Base-by-base conservation (phyloP, 345 rosid species). In the Fremontodendron californicum region DNA sequence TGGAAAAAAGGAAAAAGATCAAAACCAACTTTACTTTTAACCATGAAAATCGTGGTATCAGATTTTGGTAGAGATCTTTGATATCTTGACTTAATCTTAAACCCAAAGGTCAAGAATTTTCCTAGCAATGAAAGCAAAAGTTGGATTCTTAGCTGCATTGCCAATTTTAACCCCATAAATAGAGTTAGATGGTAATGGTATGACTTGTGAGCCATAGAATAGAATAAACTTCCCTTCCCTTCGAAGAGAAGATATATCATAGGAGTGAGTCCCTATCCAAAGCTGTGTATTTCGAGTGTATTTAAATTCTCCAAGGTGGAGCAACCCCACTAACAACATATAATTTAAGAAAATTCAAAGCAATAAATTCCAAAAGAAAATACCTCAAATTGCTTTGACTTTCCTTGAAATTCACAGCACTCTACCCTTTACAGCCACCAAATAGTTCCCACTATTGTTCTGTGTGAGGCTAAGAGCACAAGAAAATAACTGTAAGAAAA, bases 241-340 rank as follows among this genome's bases (percentile, higher is more conserved):
- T 94, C 71, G 85, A 93, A 91, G 97, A 89, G 90, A 94, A 83
- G 97, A 78, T 78, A 84, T 10, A 60, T 16, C 12, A 25, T 42
- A 12, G 49, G 49, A 81, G 60, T n/a, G 35, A 11, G 93, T 89
- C 95, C 69, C 90, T 79, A 76, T 93, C 94, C 76, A 84, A 93
- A 89, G 87, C 85, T 86, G 89, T 86, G 64, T 75, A 76, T 71
- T 23, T 75, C 51, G 84, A 77, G 88, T 85, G 82, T 75, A 87
- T 73, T 84, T 73, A 81, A 88, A 88, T 86, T 77, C 60, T 83
- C 80, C 81, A 74, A 66, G 72, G 45, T 78, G 67, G 75, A 84
- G 75, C 84, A 85, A 86, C 90, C 80, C 87, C 94, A 88, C 87
- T 84, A 70, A 77, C 35, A n/a, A 66, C 5, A 10, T 11, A 42